Percentiles rank a stretch among this genome's conserved stretches.
phyloP scores from a whole-genome alignment of 495 filamentous ascomycete genomes.

The Aspergillus incahuasiensis region DNA sequence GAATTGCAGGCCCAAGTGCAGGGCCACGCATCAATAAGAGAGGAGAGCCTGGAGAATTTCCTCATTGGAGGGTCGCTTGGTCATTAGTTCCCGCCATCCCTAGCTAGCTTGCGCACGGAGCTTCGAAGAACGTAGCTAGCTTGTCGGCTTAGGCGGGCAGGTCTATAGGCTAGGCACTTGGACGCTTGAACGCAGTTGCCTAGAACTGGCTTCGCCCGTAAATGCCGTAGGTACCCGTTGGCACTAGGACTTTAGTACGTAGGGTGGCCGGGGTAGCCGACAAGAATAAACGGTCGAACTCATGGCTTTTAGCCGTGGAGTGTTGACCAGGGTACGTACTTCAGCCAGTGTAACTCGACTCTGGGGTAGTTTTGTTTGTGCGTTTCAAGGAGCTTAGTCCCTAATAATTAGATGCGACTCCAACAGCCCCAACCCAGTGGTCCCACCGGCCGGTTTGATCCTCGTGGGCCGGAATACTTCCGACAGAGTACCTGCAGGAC shows the following conservation, averaged over 20 bases:
- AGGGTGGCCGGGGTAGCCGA: neutral
- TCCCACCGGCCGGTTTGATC: neutral
- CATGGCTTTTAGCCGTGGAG: neutral
- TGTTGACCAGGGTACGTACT: neutral
- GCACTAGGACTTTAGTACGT: neutral
- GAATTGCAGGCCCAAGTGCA: neutral
- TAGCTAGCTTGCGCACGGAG: neutral
- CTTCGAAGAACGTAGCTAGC: neutral
- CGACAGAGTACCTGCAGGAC: neutral
- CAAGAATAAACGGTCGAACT: neutral
- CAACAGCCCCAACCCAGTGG: neutral
- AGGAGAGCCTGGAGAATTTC: neutral
- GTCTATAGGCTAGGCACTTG: neutral
- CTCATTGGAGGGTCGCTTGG: neutral
- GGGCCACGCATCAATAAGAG: neutral
- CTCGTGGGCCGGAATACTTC: neutral
- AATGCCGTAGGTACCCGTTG: neutral
- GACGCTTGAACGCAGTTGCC: neutral
- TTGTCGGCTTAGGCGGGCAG: neutral
- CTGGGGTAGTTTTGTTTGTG: neutral
- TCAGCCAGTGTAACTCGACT: neutral
- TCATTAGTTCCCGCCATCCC: neutral
- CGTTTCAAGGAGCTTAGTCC: neutral
- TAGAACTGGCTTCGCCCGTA: neutral
- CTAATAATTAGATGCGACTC: neutral